Base-by-base conservation (phyloP, 805 yeast genomes). In the Komagataella ulmi region DNA sequence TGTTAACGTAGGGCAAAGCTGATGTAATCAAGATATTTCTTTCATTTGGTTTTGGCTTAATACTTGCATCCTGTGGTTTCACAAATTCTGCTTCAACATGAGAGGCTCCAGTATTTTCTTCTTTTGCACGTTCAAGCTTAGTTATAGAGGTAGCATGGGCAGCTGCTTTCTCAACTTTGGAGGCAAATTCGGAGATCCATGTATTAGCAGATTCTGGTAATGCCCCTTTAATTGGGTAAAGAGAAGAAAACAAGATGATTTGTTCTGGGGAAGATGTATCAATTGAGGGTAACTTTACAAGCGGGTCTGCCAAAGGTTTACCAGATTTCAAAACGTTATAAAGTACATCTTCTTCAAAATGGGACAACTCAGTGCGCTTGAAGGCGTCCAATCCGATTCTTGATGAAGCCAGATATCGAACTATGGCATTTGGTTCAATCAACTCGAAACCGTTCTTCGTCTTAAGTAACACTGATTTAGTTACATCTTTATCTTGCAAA, bases 1-100 rank as follows among this genome's bases (percentile, higher is more conserved):
- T 93, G 71, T 93, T 93, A 52, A 93, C 99, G 61, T 93, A 93
- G 8, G 99, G 99, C 61, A 93, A 77, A 40, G 99, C 98, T 23
- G 98, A 90, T 1, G 98, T 91, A 63, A 93, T 83, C 59, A 93
- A 72, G 52, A 91, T 79, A 68, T 93, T 93, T 62, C 85, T 78
- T 69, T 85, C 85, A 52, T 76, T 77, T 21, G 76, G 72, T 58
- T 78, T 79, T 53, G 98, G 99, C 50, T 76, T 59, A 55, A 83
- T 75, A 4, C 24, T 45, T 50, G 74, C 75, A 24, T 57, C 65
- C 8, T 51, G 52, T n/a, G 53, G 49, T 17, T 47, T 50, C 44
- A 62, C 56, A n/a, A 48, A 48, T 43, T 43, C 45, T 44, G 59
- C 60, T 21, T 55, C 50, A 21, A 67, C 56, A 8, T 59, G 57